Evolutionary conservation across 768 basidiomycete species (phyloP), one percentile per base, ranked within the genome.

Genomic region (Tulasnella sp.): DNA sequence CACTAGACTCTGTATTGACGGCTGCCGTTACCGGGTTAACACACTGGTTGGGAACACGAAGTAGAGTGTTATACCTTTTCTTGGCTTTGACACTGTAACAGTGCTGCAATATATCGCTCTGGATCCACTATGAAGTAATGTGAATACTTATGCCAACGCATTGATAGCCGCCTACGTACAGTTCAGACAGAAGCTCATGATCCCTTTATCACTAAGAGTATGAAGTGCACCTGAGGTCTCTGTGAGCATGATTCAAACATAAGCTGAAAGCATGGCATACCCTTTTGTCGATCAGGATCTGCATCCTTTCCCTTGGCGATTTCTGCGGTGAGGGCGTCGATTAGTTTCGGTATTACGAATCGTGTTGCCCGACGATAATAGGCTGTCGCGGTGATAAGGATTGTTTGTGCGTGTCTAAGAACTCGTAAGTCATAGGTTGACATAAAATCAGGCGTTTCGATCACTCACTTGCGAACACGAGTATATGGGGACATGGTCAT

Each of bases 401-500:
- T 27, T 12, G 40, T 43, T 16, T 51, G 49, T 6, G 49, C 40
- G 37, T 51, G 49, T 22, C 44, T 51, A 3, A 43, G 41, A 37
- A 22, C 24, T 3, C 0, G 5, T 25, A 3, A 13, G 42, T 6
- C 9, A 8, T n/a, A 13, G 24, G 25, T 25, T 24, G 3, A 27
- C 8, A 27, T 37, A n/a, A 13, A 45, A 37, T n/a, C n/a, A n/a
- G n/a, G n/a, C n/a, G n/a, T n/a, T n/a, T n/a, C n/a, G n/a, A 43
- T 28, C 25, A 57, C 69, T 58, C 58, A 87, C 85, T 81, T 75
- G 61, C 85, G 69, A 48, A 87, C 73, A 57, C 83, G 69, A 4
- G 81, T 83, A 60, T 89, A 89, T 3, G 79, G 81, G 0, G 86
- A 89, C 20, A 89, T 67, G 33, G 84, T 83, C 33, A 88, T 65